These are phyloP conservation scores for Umbelopsis sp. DNA, from an alignment of 371 early-diverging fungal genomes.

Conservation along the genomic window DNA sequence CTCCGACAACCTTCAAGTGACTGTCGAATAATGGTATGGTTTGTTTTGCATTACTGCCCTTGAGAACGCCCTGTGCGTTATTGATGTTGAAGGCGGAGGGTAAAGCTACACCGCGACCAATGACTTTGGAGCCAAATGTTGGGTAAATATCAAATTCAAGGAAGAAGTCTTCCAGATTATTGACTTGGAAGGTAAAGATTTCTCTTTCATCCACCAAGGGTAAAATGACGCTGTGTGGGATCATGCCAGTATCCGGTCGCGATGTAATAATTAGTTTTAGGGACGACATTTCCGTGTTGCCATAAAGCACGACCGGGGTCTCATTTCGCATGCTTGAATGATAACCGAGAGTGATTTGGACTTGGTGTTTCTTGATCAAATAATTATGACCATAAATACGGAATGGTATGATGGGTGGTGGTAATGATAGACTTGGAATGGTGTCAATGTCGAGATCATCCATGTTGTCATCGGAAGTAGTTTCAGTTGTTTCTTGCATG, in stretches of 20 bases:
- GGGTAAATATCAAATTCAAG: slow-evolving; percentile 93
- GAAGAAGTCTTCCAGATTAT: slow-evolving; percentile 71
- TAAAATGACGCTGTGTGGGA: slow-evolving; percentile 89
- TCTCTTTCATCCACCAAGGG: slow-evolving; percentile 84
- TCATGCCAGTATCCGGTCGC: slow-evolving; percentile 84
- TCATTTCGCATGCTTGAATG: slow-evolving; percentile 27
- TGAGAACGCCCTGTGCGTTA: slow-evolving; percentile 29
- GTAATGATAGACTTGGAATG: slow-evolving; percentile 86
- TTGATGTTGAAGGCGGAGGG: slow-evolving; percentile 64
- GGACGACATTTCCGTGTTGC: slow-evolving; percentile 69
- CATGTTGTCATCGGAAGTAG: slow-evolving; percentile 21
- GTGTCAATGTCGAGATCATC: slow-evolving; percentile 66
- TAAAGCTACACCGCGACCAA: slow-evolving; percentile 88
- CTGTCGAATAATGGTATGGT: slow-evolving; percentile 84
- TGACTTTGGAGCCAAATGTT: slow-evolving; percentile 91
- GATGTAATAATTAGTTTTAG: slow-evolving; percentile 62
- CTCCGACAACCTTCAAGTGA: slow-evolving; percentile 88
- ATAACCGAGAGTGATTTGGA: slow-evolving; percentile 71
- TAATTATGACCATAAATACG: slow-evolving; percentile 96
- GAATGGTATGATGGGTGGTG: slow-evolving; percentile 97
- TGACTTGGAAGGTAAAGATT: slow-evolving; percentile 83
- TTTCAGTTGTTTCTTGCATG: slow-evolving; percentile 25
- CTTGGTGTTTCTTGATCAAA: slow-evolving; percentile 81
- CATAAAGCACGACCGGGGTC: slow-evolving; percentile 68
- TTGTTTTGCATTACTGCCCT: slow-evolving; percentile 44